A percentile compares a stretch with the other conserved stretches of the same genome.
phyloP scores from a whole-genome alignment of 176 grass and related monocot species.

The Musa itinerans region DNA sequence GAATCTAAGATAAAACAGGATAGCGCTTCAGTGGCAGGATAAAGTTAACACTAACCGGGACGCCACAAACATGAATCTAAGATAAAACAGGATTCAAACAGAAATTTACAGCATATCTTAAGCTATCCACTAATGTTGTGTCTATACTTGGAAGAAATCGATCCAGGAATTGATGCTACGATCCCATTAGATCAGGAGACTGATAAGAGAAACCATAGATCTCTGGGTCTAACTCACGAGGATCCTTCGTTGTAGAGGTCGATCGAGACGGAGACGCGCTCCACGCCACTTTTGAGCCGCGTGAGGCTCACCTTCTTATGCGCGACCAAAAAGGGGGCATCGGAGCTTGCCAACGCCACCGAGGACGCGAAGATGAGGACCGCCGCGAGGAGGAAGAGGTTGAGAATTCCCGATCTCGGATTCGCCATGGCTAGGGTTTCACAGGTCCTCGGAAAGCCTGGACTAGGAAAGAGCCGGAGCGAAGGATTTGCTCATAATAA shows the following conservation, averaged over 20 bases:
- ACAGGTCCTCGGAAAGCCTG: not conserved
- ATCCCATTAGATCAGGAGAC: not conserved
- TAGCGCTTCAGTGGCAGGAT: too few relatives aligned
- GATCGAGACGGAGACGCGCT: constrained; percentile 79
- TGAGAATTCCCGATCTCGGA: constrained; percentile 8
- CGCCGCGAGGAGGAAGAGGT: constrained; percentile 28
- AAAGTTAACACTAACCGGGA: too few relatives aligned
- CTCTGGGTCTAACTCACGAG: constrained; percentile 30
- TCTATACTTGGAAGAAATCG: not conserved
- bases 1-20: too few relatives aligned
- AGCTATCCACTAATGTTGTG: too few relatives aligned
- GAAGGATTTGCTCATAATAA: too few relatives aligned
- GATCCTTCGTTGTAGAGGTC: constrained; percentile 99
- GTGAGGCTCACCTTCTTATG: constrained; percentile 84
- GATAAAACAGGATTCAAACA: too few relatives aligned
- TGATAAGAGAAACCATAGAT: not conserved
- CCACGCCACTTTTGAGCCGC: constrained; percentile 63
- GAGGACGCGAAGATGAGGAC: constrained; percentile 1
- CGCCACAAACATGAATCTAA: too few relatives aligned
- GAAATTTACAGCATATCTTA: too few relatives aligned
- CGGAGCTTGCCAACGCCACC: constrained; percentile 22
- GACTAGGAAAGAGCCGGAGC: too few relatives aligned
- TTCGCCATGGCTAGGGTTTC: constrained; percentile 42
- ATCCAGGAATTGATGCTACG: not conserved
- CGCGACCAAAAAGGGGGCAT: constrained; percentile 71